Percentiles rank a stretch among this genome's conserved stretches.
These are phyloP conservation scores for Gastrolobium villosum DNA, from an alignment of 306 rosid species.

Conservation along the genomic window DNA sequence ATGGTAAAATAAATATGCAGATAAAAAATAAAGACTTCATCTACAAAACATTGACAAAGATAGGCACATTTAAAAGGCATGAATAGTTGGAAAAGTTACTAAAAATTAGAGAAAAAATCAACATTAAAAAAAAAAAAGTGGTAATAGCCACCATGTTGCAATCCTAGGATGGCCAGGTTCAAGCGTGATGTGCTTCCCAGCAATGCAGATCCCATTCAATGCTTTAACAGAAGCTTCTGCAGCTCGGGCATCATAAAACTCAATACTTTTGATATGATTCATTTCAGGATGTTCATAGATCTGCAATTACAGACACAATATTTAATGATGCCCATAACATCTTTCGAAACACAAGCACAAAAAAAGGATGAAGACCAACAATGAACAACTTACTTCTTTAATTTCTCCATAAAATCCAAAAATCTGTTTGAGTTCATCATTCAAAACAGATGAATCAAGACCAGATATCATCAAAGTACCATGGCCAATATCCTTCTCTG, in stretches of 20 bases:
- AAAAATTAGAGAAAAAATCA: slow-evolving; percentile 17
- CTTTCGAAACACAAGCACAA: slow-evolving; percentile 29
- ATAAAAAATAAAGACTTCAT: slow-evolving; percentile 23
- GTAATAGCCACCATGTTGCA: slow-evolving; percentile 59
- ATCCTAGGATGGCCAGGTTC: slow-evolving; percentile 69
- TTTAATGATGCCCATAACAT: slow-evolving; percentile 20
- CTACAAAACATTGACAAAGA: slow-evolving; percentile 18
- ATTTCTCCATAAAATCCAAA: slow-evolving; percentile 86
- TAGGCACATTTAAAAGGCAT: slow-evolving; percentile 22
- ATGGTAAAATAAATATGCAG: slow-evolving; percentile 21
- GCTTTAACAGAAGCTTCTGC: slow-evolving; percentile 78
- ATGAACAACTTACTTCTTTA: slow-evolving; percentile 64
- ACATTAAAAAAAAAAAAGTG: slow-evolving; percentile 20
- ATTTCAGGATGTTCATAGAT: slow-evolving; percentile 68
- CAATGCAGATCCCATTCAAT: slow-evolving; percentile 65
- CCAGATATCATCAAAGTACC: slow-evolving; percentile 73
- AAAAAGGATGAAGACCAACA: slow-evolving; percentile 42
- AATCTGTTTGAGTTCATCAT: slow-evolving; percentile 66
- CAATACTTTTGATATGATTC: slow-evolving; percentile 60
- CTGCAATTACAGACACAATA: slow-evolving; percentile 55
- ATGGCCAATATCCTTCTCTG: slow-evolving; percentile 80
- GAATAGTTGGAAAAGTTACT: slow-evolving; percentile 33
- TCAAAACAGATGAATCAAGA: slow-evolving; percentile 77
- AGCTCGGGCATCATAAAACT: slow-evolving; percentile 80
- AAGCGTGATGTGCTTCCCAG: slow-evolving; percentile 84